Percentiles rank a stretch among this genome's conserved stretches.
Evolutionary conservation across 2,329 filamentous ascomycete genomes (phyloP).

Genomic region (Didymella exigua): DNA sequence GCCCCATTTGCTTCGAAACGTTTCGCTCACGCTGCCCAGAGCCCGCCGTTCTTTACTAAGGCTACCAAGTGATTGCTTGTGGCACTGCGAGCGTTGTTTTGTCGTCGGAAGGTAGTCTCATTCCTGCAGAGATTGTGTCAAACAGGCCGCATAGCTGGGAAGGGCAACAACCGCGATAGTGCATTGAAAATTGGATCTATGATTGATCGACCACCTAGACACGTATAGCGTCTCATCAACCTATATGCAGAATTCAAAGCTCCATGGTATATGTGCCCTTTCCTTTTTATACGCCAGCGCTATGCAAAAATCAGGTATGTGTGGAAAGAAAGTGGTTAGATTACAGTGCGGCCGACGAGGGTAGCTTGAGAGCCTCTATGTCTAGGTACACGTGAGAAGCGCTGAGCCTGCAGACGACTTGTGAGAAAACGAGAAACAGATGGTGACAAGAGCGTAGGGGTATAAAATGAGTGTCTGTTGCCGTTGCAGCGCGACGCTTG

Average conservation of each 20-base stretch:
- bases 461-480: constrained; percentile 29
- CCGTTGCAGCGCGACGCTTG: constrained; percentile 18
- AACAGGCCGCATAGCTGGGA: constrained; percentile 14
- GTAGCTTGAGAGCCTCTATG: constrained; percentile 15
- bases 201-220: constrained; percentile 13
- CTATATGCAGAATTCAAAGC: constrained; percentile 21
- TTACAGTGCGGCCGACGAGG: constrained; percentile 17
- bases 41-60: neutral
- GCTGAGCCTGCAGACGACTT: constrained; percentile 28
- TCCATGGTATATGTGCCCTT: constrained; percentile 21
- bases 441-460: constrained; percentile 8
- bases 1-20: constrained; percentile 11
- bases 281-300: constrained; percentile 31
- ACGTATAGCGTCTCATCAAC: constrained; percentile 16
- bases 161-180: constrained; percentile 28
- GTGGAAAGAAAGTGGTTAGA: constrained; percentile 19
- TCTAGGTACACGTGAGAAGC: constrained; percentile 23
- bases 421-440: constrained; percentile 5
- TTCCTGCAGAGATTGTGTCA: neutral
- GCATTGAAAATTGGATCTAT: constrained; percentile 25
- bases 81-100: neutral
- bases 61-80: neutral
- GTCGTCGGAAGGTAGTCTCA: neutral
- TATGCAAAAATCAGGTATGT: constrained; percentile 27
- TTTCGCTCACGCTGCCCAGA: constrained; percentile 3